These are phyloP conservation scores for Rhynchospora pubera DNA, from an alignment of 176 grass and related monocot genomes.

Conservation along the genomic window DNA sequence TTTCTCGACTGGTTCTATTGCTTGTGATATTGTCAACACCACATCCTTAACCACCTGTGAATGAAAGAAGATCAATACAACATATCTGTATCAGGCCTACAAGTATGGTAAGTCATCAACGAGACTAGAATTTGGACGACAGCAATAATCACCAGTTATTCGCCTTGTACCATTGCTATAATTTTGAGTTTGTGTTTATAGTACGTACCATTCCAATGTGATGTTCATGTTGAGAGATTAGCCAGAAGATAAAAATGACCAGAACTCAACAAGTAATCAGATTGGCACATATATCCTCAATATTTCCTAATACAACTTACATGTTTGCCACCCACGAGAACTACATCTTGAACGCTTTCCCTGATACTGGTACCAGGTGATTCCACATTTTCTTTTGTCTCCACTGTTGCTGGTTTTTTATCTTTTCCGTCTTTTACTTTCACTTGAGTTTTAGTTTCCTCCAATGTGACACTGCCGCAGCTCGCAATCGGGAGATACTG, in stretches of 20 bases:
- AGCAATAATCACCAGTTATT: background rate
- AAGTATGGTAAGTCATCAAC: background rate
- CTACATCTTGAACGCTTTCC: conserved; percentile 81
- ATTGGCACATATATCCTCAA: background rate
- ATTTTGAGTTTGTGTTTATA: background rate
- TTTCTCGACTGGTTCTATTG: conserved; percentile 74
- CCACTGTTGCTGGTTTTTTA: conserved; percentile 19
- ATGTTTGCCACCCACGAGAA: conserved; percentile 61
- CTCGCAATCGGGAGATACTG: conserved; percentile 29
- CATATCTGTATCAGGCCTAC: background rate
- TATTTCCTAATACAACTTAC: conserved; percentile 27
- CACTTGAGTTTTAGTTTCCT: conserved; percentile 36
- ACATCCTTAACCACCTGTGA: conserved; percentile 77
- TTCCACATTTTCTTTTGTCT: conserved; percentile 52
- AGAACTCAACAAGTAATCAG: background rate
- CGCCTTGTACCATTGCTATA: background rate
- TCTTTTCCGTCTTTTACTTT: conserved; percentile 24
- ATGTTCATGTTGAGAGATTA: background rate
- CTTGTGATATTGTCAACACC: conserved; percentile 67
- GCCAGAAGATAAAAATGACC: background rate
- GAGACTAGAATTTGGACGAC: background rate
- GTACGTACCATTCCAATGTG: background rate
- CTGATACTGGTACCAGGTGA: conserved; percentile 67
- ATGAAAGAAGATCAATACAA: background rate
- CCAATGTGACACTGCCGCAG: conserved; percentile 25